Evolutionary conservation across 345 rosid genomes (phyloP), one percentile per base, ranked within the genome.

Genomic region (Salix udensis): DNA sequence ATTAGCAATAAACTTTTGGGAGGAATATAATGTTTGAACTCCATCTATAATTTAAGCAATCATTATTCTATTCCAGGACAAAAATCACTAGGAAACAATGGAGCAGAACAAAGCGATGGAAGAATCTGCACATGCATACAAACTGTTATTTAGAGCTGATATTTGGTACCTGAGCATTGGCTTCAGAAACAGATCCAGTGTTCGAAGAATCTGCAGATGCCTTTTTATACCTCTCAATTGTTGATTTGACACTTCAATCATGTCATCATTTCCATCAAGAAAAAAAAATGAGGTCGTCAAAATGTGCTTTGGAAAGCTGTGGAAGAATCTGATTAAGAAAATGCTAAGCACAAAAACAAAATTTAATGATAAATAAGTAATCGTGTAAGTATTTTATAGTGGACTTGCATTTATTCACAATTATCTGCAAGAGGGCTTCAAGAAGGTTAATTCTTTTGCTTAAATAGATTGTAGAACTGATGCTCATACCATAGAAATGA

Each of bases 161-260:
- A 58, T 23, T 1, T 10, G n/a, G 26, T 88, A 94, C 99, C 90
- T 94, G 98, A 74, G 96, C 95, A 92, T 96, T 91, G 67, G 79
- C 86, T 82, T 94, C 97, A 74, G 95, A 80, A 73, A 89, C 92
- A 36, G 98, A 89, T 15, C 92, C 95, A 60, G 87, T 84, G 74
- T 81, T 86, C 42, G 95, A 78, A 55, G 91, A 80, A 85, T 94
- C 97, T 31, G 95, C 65, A 24, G 72, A 78, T 13, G 97, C 87
- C 82, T 92, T 96, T 86, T 94, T 96, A 86, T 96, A 96, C 91
- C 91, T 90, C 68, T 96, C 99, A 72, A 96, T 96, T 66, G 99
- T 93, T 62, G 88, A 82, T 83, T 89, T 96, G 16, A 96, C 97
- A 83, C 98, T 96, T 89, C 87, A 82, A 85, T 7, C 31, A 67